Conservation (phyloP, 2,329 filamentous ascomycete genomes). For the Trichoderma endophyticum region DNA sequence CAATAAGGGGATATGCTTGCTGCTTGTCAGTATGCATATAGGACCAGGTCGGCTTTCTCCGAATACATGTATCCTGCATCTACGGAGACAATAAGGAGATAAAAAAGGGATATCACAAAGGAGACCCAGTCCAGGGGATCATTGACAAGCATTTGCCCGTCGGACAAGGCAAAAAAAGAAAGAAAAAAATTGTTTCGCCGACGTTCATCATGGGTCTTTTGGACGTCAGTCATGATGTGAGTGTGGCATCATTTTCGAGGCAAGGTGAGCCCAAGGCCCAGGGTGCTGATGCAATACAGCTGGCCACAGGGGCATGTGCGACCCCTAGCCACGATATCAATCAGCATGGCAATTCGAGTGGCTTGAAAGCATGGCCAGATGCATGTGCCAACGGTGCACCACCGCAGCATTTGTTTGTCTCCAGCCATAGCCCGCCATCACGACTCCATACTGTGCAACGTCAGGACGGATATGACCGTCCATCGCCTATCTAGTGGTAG, state of each 20-base stretch:
- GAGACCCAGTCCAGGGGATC: neutral
- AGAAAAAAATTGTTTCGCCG: neutral
- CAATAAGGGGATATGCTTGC: neutral
- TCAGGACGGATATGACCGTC: slow-evolving; percentile 8
- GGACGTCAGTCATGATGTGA: neutral
- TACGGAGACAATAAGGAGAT: neutral
- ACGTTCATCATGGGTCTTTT: neutral
- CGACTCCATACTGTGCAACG: slow-evolving; percentile 6
- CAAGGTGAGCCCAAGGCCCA: neutral
- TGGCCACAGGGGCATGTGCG: neutral
- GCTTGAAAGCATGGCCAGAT: neutral
- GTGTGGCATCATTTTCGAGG: neutral
- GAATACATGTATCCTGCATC: neutral
- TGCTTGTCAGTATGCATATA: neutral
- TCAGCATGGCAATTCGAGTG: neutral
- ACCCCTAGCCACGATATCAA: neutral
- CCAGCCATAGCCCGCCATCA: neutral
- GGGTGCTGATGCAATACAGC: neutral
- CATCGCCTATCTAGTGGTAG: slow-evolving; percentile 16
- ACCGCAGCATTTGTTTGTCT: neutral
- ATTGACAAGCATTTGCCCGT: neutral
- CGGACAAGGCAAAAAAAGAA: neutral
- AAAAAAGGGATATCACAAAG: neutral
- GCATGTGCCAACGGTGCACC: neutral
- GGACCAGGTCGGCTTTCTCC: slow-evolving; percentile 2